Evolutionary conservation across 2,329 filamentous ascomycete genomes (phyloP).

Genomic region (Penicillium olsonii): DNA sequence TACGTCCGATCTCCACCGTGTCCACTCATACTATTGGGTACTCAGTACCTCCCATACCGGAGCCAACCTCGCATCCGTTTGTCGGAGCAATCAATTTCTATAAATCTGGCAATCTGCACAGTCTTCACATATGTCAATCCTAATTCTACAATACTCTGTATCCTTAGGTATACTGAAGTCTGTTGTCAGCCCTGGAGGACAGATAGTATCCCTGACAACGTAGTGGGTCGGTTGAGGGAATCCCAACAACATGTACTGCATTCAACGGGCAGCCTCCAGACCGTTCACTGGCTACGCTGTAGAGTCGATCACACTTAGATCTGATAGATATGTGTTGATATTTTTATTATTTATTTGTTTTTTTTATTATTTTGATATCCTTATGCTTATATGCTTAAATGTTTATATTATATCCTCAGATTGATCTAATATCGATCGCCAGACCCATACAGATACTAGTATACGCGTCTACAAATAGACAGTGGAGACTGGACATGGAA

Average conservation of each 20-base stretch:
- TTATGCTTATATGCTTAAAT: not conserved
- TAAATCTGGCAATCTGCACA: too few relatives aligned
- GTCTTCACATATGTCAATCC: too few relatives aligned
- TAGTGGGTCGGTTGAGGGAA: conserved; percentile 25
- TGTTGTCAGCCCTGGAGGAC: too few relatives aligned
- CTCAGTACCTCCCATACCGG: conserved; percentile 26
- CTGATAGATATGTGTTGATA: too few relatives aligned
- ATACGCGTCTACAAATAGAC: not conserved
- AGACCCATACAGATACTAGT: too few relatives aligned
- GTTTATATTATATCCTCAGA: too few relatives aligned
- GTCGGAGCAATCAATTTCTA: conserved; percentile 1
- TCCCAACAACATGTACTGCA: conserved; percentile 29
- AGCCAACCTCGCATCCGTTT: not conserved
- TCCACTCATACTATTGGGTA: conserved; percentile 26
- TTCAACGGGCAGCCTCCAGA: conserved; percentile 28
- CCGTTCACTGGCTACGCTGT: conserved; percentile 13
- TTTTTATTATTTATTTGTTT: not conserved
- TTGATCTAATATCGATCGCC: too few relatives aligned
- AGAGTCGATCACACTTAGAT: not conserved
- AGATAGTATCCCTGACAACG: not conserved
- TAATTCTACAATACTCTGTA: too few relatives aligned
- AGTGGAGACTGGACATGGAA: conserved; percentile 26
- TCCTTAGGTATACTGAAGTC: too few relatives aligned
- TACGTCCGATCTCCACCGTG: conserved; percentile 6
- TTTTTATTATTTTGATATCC: not conserved